Evolutionary conservation across 1,284 basidiomycete species (phyloP).

Genomic region (Somion occarium): DNA sequence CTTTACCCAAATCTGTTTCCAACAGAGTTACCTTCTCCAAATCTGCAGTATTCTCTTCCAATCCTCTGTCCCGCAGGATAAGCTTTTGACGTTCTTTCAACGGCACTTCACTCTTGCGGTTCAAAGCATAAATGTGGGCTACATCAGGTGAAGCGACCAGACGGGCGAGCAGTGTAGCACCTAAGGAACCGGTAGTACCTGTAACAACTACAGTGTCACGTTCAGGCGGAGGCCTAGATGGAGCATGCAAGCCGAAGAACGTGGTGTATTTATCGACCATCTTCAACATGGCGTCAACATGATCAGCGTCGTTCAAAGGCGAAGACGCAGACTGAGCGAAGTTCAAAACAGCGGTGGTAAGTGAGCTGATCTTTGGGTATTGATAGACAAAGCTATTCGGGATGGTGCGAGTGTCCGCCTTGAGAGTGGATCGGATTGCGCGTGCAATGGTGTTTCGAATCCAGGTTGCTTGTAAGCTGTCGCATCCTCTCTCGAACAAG

Average conservation of each 20-base stretch:
- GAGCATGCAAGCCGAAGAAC: conserved; percentile 22
- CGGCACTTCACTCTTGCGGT: conserved; percentile 8
- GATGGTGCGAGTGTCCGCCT: conserved; percentile 6
- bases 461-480: conserved; percentile 32
- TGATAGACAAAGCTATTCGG: conserved; percentile 26
- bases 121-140: conserved; percentile 20
- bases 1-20: conserved; percentile 24
- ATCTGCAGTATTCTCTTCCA: conserved; percentile 20
- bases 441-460: conserved; percentile 28
- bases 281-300: conserved; percentile 15
- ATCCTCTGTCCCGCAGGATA: conserved; percentile 22
- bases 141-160: conserved; percentile 11
- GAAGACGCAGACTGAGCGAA: neutral
- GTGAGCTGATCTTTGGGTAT: conserved; percentile 20
- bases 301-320: neutral
- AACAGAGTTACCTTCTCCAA: conserved; percentile 26
- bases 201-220: conserved; percentile 23
- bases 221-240: neutral
- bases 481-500: conserved; percentile 37
- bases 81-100: conserved; percentile 17
- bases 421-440: conserved; percentile 16
- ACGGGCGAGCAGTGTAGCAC: conserved; percentile 15
- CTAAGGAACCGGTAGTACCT: conserved; percentile 22
- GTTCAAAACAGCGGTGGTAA: conserved; percentile 15
- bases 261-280: conserved; percentile 30